phyloP scores from a whole-genome alignment of 192 early-diverging fungal species.

The Tieghemiomyces parasiticus region DNA sequence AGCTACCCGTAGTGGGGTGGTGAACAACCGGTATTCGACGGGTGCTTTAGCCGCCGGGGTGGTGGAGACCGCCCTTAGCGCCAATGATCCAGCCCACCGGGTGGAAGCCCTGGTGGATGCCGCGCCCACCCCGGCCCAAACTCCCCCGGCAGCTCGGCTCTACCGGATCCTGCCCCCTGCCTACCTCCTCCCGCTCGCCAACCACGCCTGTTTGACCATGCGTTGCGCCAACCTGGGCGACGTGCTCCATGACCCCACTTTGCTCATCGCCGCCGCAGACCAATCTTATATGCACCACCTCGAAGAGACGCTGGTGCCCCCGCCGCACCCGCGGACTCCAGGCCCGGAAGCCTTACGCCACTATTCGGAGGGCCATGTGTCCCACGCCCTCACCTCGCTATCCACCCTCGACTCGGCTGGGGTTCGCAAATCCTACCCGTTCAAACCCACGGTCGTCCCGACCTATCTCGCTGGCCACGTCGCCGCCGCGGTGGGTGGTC shows the following conservation, averaged over 20 bases:
- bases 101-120: neutral
- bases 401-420: neutral
- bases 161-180: neutral
- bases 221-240: neutral
- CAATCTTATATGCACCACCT: neutral
- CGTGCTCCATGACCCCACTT: neutral
- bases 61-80: neutral
- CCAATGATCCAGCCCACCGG: neutral
- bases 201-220: conserved; percentile 2
- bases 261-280: neutral
- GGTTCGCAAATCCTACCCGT: neutral
- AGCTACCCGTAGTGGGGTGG: neutral
- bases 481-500: neutral
- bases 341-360: neutral
- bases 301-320: neutral
- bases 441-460: neutral
- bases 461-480: conserved; percentile 3
- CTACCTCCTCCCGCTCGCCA: neutral
- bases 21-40: neutral
- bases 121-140: neutral
- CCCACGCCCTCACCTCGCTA: neutral
- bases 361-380: neutral
- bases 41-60: neutral
- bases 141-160: neutral
- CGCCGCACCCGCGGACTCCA: neutral